Conservation (phyloP, 2,329 filamentous ascomycete species). For the Dactylellina haptotyla region DNA sequence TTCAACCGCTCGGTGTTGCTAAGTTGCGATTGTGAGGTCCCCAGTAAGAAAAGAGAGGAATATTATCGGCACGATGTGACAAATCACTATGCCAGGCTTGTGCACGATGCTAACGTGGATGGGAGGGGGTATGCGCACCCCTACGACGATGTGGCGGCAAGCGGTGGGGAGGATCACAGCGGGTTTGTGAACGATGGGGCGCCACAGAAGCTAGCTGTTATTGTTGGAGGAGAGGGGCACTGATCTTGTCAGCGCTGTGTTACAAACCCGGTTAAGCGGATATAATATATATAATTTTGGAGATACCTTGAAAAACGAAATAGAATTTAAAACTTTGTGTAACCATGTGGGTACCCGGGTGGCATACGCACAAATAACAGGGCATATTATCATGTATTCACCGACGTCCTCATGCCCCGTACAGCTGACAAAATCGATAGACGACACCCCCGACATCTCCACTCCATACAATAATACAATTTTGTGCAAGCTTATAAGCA, state of each 20-base stretch:
- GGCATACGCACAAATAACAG: too few species aligned
- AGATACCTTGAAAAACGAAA: too few species aligned
- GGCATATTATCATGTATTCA: too few species aligned
- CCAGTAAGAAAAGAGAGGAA: conserved; percentile 63
- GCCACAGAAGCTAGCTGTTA: conserved; percentile 69
- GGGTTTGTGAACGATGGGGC: conserved; percentile 70
- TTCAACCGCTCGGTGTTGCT: conserved; percentile 79
- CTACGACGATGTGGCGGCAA: conserved; percentile 74
- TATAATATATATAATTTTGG: conserved; percentile 10
- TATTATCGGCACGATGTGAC: conserved; percentile 70
- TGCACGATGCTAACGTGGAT: conserved; percentile 71
- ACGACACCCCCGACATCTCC: neutral
- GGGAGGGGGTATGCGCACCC: conserved; percentile 75
- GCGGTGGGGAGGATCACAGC: conserved; percentile 69
- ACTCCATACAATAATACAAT: neutral
- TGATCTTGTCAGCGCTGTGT: too few species aligned
- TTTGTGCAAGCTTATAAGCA: too few species aligned
- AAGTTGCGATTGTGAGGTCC: conserved; percentile 54
- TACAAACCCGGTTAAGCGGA: too few species aligned
- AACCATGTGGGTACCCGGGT: too few species aligned
- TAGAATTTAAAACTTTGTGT: too few species aligned
- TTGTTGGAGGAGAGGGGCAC: conserved; percentile 63
- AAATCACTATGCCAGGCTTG: conserved; percentile 75
- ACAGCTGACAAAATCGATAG: too few species aligned
- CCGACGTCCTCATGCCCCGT: too few species aligned